Conservation (phyloP, 2,329 filamentous ascomycete genomes). For the Geoglossum cookeanum region DNA sequence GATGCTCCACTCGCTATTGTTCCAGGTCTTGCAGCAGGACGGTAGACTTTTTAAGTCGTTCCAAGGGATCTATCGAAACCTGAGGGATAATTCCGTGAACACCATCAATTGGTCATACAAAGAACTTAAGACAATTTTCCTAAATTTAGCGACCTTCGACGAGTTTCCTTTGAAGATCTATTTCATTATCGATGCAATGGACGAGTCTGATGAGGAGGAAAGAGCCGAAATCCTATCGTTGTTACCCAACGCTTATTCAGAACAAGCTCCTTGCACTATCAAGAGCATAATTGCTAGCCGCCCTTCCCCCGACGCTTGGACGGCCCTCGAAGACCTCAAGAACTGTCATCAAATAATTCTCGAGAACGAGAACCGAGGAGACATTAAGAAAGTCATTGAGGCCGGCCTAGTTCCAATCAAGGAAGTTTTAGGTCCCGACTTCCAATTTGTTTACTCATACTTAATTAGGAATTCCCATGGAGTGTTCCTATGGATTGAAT, state of each 20-base stretch:
- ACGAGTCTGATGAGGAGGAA: slow-evolving; percentile 7
- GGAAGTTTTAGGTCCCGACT: background rate
- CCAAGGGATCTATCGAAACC: background rate
- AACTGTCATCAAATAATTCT: background rate
- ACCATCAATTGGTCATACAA: slow-evolving; percentile 1
- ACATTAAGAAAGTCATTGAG: background rate
- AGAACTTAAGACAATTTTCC: background rate
- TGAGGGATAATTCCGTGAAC: background rate
- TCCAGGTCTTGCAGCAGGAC: slow-evolving; percentile 5
- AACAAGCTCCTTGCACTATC: background rate
- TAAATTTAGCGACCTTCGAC: background rate
- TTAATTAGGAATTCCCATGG: background rate
- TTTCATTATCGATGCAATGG: slow-evolving; percentile 7
- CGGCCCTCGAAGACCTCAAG: background rate
- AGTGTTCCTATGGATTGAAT: background rate
- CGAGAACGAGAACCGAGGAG: background rate
- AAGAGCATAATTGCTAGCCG: background rate
- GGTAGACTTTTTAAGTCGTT: slow-evolving; percentile 4
- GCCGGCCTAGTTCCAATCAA: background rate
- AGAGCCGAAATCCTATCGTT: slow-evolving; percentile 3
- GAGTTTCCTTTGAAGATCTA: background rate
- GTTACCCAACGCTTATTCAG: background rate
- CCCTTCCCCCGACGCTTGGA: background rate
- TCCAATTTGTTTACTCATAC: background rate
- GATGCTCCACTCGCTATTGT: slow-evolving; percentile 9